phyloP scores from a whole-genome alignment of 805 yeast genomes.

The Lipomyces kockii region DNA sequence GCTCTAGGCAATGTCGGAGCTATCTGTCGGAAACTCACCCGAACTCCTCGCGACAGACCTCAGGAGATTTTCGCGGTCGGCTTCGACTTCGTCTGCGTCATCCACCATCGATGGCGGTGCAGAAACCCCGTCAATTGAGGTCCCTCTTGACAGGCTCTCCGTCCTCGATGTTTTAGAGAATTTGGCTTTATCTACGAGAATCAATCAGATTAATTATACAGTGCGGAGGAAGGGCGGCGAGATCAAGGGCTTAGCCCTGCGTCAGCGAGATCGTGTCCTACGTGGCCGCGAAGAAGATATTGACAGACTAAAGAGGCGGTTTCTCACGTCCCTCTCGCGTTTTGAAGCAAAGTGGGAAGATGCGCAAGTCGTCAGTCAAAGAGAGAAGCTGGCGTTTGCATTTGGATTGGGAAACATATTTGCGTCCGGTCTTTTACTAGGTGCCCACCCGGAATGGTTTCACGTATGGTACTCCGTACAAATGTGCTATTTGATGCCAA shows the following conservation, averaged over 20 bases:
- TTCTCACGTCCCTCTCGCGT: conserved; percentile 41
- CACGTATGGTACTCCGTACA: conserved; percentile 74
- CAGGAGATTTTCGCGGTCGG: conserved; percentile 4
- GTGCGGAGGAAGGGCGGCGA: conserved; percentile 41
- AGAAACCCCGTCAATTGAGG: conserved; percentile 25
- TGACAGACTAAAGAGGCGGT: conserved; percentile 40
- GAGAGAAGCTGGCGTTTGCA: conserved; percentile 84
- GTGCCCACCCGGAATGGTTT: conserved; percentile 74
- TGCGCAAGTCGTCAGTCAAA: conserved; percentile 45
- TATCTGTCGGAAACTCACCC: conserved; percentile 19
- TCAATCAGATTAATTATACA: conserved; percentile 39
- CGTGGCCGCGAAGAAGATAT: conserved; percentile 43
- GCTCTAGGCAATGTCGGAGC: neutral
- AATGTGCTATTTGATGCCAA: conserved; percentile 72
- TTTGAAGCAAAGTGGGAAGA: conserved; percentile 43
- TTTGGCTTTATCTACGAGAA: conserved; percentile 41
- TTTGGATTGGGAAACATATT: conserved; percentile 70
- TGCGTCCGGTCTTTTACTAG: conserved; percentile 73
- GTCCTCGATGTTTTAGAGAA: conserved; percentile 46
- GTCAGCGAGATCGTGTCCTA: conserved; percentile 40
- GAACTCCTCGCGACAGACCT: conserved; percentile 14
- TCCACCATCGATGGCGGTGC: conserved; percentile 13
- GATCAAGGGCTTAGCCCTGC: conserved; percentile 39
- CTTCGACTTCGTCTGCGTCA: conserved; percentile 23
- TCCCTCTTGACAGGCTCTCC: conserved; percentile 42